Evolutionary conservation across 257 asterid species (phyloP), one percentile per base, ranked within the genome.

Genomic region (Salvia splendens): DNA sequence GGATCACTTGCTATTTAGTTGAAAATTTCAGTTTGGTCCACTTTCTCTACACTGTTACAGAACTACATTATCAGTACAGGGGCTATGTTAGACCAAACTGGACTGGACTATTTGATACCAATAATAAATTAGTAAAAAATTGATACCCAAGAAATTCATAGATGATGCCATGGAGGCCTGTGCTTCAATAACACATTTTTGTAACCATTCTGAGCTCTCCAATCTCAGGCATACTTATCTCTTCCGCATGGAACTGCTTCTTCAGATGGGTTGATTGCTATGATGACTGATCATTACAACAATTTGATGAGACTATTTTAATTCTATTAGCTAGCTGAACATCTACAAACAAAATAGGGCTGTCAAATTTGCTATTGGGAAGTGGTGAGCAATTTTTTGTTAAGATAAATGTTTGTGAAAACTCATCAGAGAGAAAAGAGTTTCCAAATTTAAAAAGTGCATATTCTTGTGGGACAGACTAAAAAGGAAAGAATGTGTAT

Each of bases 211-310:
- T 66, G 32, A 43, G 64, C 71, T 68, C 48, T 64, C 49, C 45
- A 43, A 60, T 85, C 74, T 79, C 97, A 94, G 99, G 97, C 99
- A 16, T 94, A 94, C 83, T 84, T 94, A 61, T 85, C 96, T 50
- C 97, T 94, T 62, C 99, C 99, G n/a, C 92, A 94, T 76, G 99
- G 99, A 73, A 84, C 92, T 78, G 96, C 99, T 57, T 90, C 97
- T 75, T 83, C 91, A 14, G 87, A 79, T 56, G 99, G 97, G 73
- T 78, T 94, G 67, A 85, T 77, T 75, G 99, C 99, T 40, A 94
- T 94, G 99, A 87, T 88, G 97, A 89, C 95, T 38, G 99, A 94
- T 80, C 88, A 94, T 78, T 94, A 88, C 82, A 58, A 88, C 82
- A 91, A 90, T 78, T 76, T 94, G 96, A 96, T 94, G 76, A 79